Evolutionary conservation across 2,329 filamentous ascomycete genomes (phyloP), one percentile per base, ranked within the genome.

Genomic region (Aspergillus glaucus): DNA sequence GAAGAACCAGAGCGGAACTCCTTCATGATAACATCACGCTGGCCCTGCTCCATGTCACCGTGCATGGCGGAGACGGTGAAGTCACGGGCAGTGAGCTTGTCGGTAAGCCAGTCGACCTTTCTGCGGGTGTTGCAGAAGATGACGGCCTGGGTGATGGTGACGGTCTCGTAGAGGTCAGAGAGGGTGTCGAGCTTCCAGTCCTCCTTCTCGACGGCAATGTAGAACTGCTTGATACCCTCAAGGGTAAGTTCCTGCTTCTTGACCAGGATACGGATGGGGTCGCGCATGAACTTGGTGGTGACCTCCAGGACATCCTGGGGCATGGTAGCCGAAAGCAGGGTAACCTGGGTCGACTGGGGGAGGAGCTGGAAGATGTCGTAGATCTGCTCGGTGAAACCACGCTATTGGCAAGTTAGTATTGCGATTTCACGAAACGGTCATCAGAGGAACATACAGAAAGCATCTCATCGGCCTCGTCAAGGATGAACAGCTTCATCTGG

Each of bases 71-170:
- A 96, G 73, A 98, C 93, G 56, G 93, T 97, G 81, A 98, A 98
- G 78, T 98, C 92, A 79, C 90, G 89, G 65, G 88, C 87, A 65
- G 89, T 94, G 72, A 98, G 90, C 85, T 97, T 97, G 78, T 97
- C 92, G 62, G 93, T 97, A 65, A 98, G 87, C 93, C 93, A 98
- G 80, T 98, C 93, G 68, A 98, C 93, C 91, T 98, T 98, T 82
- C 92, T 87, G 75, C 93, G 88, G 71, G 93, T 98, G 86, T 98
- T 98, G 85, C 93, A 98, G 88, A 98, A 98, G 78, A 98, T 98
- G 76, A 98, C 93, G 52, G 93, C 93, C 77, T 98, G 93, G 64
- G 93, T 98, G 69, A 97, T 98, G 72, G 93, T 98, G 70, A 98
- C 87, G 49, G 93, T 98, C 80, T 98, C 93, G 81, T 98, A 98